phyloP scores from a whole-genome alignment of 1,139 yeast species.

The Zygosaccharomyces sapae region DNA sequence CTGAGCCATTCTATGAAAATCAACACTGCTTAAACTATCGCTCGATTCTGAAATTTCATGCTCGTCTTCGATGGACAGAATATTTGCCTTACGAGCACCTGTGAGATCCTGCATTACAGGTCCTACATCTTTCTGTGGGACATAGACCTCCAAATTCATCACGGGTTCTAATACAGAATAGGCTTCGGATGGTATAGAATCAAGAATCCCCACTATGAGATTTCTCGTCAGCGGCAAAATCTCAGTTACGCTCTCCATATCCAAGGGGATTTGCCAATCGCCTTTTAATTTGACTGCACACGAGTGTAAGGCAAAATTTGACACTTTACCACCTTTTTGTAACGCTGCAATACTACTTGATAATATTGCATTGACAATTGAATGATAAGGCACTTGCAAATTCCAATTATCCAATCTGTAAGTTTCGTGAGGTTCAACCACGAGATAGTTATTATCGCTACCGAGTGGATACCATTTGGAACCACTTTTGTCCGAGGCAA shows the following conservation, averaged over 20 bases:
- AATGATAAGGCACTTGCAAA: constrained; percentile 44
- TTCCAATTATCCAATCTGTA: constrained; percentile 45
- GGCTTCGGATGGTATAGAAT: constrained; percentile 17
- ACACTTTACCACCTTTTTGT: constrained; percentile 71
- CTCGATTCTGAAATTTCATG: constrained; percentile 20
- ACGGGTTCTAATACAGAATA: constrained; percentile 76
- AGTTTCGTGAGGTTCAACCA: constrained; percentile 31
- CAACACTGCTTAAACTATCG: constrained; percentile 40
- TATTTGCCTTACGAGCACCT: constrained; percentile 66
- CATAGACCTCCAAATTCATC: constrained; percentile 72
- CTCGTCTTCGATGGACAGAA: constrained; percentile 60
- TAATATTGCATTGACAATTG: constrained; percentile 49
- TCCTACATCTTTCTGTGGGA: constrained; percentile 72
- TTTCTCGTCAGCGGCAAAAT: constrained; percentile 24
- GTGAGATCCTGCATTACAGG: constrained; percentile 76
- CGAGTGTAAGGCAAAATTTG: constrained; percentile 34
- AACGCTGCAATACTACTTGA: constrained; percentile 68
- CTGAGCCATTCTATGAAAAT: constrained; percentile 51
- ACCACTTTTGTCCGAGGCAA: constrained; percentile 30
- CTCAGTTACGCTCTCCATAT: constrained; percentile 24
- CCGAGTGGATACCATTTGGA: constrained; percentile 38
- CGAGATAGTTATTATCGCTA: constrained; percentile 40
- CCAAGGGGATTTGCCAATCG: constrained; percentile 31
- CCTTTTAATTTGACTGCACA: constrained; percentile 28
- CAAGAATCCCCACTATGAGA: constrained; percentile 17